Evolutionary conservation across 768 basidiomycete species (phyloP).

Genomic region (Lactarius evosmus): DNA sequence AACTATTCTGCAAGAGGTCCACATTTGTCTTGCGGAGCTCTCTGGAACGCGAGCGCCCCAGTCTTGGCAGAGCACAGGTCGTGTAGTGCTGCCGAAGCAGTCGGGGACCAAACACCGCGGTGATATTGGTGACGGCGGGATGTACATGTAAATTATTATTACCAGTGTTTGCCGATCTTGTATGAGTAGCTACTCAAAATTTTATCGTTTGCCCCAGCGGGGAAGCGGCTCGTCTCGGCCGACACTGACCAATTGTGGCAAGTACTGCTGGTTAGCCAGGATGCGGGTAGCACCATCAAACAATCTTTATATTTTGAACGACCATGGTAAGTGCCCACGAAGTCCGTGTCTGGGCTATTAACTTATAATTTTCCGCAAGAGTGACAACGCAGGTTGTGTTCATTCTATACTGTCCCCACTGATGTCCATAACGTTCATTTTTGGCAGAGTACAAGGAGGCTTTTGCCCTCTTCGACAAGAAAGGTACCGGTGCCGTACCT

Average conservation of each 20-base stretch:
- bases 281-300: neutral
- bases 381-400: constrained; percentile 50
- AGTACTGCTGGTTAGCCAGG: neutral
- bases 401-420: constrained; percentile 1
- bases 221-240: neutral
- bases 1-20: constrained; percentile 16
- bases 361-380: constrained; percentile 33
- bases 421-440: constrained; percentile 5
- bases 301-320: neutral
- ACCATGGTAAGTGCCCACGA: constrained; percentile 18
- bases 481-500: constrained; percentile 87
- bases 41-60: neutral
- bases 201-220: neutral
- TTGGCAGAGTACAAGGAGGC: constrained; percentile 88
- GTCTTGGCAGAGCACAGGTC: constrained; percentile 14
- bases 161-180: neutral
- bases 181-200: neutral
- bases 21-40: constrained; percentile 10
- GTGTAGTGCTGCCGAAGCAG: constrained; percentile 2
- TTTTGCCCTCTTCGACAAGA: constrained; percentile 97
- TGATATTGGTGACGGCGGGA: constrained; percentile 29
- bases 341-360: neutral
- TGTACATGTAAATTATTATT: constrained; percentile 27
- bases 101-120: constrained; percentile 5
- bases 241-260: constrained; percentile 3